These are phyloP conservation scores for Strobilomyces dryophilus DNA, from an alignment of 768 basidiomycete genomes.

Conservation along the genomic window DNA sequence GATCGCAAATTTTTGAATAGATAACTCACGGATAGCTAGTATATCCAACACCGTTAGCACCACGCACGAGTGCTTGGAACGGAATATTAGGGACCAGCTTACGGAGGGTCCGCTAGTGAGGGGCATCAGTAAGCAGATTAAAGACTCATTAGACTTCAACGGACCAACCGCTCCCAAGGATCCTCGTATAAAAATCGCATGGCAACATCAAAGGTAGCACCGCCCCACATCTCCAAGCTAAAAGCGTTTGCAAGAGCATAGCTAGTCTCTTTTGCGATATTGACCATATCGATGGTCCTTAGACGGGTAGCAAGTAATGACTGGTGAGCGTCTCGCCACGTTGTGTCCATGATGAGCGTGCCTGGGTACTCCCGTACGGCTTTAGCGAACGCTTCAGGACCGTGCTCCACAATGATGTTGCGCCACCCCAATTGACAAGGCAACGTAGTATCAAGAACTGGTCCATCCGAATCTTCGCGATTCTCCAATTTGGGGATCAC, in stretches of 20 bases:
- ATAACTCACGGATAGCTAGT: slow-evolving; percentile 88
- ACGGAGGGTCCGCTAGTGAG: slow-evolving; percentile 72
- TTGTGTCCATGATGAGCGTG: slow-evolving; percentile 95
- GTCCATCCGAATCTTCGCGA: slow-evolving; percentile 69
- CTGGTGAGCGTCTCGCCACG: slow-evolving; percentile 99
- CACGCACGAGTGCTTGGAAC: slow-evolving; percentile 95
- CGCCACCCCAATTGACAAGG: slow-evolving; percentile 94
- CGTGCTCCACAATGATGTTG: slow-evolving; percentile 96
- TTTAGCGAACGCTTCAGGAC: slow-evolving; percentile 97
- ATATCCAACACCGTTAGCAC: slow-evolving; percentile 98
- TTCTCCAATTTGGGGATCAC: slow-evolving; percentile 76
- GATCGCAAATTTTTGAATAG: not conserved
- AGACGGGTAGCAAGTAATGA: slow-evolving; percentile 95
- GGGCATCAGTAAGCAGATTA: slow-evolving; percentile 9
- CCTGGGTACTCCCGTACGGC: slow-evolving; percentile 96
- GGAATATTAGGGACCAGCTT: slow-evolving; percentile 98
- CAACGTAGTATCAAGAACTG: slow-evolving; percentile 70
- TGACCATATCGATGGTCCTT: slow-evolving; percentile 94
- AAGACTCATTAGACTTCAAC: slow-evolving; percentile 21
- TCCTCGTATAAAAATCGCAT: slow-evolving; percentile 99
- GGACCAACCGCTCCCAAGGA: slow-evolving; percentile 95
- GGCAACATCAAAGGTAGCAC: slow-evolving; percentile 97
- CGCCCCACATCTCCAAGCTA: slow-evolving; percentile 98
- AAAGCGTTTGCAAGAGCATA: slow-evolving; percentile 94
- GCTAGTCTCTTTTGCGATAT: slow-evolving; percentile 97